Conservation (phyloP, 1,284 basidiomycete genomes). For the Cryptococcus neoformans region DNA sequence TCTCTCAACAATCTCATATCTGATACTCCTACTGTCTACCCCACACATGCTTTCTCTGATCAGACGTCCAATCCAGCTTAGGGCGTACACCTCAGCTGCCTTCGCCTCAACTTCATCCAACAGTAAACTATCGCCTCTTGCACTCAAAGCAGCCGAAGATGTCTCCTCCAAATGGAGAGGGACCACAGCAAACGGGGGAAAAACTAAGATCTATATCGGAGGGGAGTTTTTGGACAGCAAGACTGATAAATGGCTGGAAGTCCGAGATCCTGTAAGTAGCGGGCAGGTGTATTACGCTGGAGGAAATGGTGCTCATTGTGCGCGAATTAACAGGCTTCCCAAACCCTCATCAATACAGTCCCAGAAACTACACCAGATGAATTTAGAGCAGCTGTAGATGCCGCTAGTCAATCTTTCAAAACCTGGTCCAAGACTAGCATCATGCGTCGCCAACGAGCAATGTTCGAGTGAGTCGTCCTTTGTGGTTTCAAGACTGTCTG, state of each 20-base stretch:
- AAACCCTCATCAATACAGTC: slow-evolving; percentile 80
- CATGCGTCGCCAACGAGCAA: slow-evolving; percentile 81
- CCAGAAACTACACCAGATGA: slow-evolving; percentile 82
- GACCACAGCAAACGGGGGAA: slow-evolving; percentile 73
- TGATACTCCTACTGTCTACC: too few species aligned
- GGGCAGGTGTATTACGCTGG: not conserved
- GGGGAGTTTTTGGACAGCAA: slow-evolving; percentile 78
- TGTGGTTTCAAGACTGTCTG: not conserved
- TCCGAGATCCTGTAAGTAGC: slow-evolving; percentile 72
- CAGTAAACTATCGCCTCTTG: slow-evolving; percentile 28
- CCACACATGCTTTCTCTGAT: not conserved
- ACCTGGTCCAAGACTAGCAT: slow-evolving; percentile 85
- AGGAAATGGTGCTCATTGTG: not conserved
- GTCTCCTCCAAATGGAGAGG: slow-evolving; percentile 65
- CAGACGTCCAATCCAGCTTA: not conserved
- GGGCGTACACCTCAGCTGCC: slow-evolving; percentile 28
- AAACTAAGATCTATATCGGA: slow-evolving; percentile 84
- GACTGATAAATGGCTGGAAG: slow-evolving; percentile 72
- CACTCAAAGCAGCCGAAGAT: slow-evolving; percentile 35
- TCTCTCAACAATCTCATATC: too few species aligned
- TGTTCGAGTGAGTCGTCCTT: slow-evolving; percentile 67
- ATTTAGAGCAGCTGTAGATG: slow-evolving; percentile 80
- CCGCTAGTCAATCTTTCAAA: slow-evolving; percentile 84
- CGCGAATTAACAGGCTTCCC: slow-evolving; percentile 63
- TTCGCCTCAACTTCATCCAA: slow-evolving; percentile 9